Evolutionary conservation across 345 rosid genomes (phyloP).

Genomic region (Lenwebbia sp.): DNA sequence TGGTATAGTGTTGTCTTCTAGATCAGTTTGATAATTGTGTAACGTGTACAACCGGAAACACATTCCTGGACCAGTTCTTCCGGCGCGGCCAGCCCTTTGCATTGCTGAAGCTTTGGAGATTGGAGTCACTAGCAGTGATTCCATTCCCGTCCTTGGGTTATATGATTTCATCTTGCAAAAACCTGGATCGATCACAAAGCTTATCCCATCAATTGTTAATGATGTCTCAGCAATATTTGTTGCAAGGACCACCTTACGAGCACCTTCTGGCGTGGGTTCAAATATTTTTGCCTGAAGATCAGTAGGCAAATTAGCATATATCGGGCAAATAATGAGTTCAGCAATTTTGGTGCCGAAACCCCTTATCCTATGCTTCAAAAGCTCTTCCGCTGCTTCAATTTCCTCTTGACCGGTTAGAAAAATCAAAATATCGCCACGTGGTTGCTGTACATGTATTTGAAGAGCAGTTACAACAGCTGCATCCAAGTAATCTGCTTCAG

Average conservation of each 20-base stretch:
- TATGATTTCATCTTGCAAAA: conserved; percentile 93
- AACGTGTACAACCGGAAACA: conserved; percentile 86
- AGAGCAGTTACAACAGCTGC: conserved; percentile 91
- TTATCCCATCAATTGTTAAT: conserved; percentile 86
- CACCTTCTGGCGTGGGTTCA: conserved; percentile 96
- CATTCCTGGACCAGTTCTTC: conserved; percentile 94
- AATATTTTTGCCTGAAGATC: conserved; percentile 96
- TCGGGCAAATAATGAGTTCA: conserved; percentile 90
- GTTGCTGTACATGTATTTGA: conserved; percentile 73
- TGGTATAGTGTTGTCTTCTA: conserved; percentile 88
- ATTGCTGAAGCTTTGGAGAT: conserved; percentile 94
- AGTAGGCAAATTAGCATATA: conserved; percentile 93
- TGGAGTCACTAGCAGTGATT: conserved; percentile 79
- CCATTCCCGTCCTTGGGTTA: conserved; percentile 99
- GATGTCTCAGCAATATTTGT: conserved; percentile 99
- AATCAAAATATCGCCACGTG: conserved; percentile 84
- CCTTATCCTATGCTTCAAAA: conserved; percentile 75
- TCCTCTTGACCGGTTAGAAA: conserved; percentile 96
- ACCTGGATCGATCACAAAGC: conserved; percentile 92
- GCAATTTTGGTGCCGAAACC: conserved; percentile 93
- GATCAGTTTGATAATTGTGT: conserved; percentile 67
- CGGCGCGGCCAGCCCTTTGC: conserved; percentile 95
- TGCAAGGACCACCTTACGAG: conserved; percentile 89
- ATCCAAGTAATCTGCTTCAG: conserved; percentile 95
- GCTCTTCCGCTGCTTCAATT: conserved; percentile 94